Evolutionary conservation across 495 filamentous ascomycete species (phyloP), one percentile per base, ranked within the genome.

Genomic region (Penicillium daleae): DNA sequence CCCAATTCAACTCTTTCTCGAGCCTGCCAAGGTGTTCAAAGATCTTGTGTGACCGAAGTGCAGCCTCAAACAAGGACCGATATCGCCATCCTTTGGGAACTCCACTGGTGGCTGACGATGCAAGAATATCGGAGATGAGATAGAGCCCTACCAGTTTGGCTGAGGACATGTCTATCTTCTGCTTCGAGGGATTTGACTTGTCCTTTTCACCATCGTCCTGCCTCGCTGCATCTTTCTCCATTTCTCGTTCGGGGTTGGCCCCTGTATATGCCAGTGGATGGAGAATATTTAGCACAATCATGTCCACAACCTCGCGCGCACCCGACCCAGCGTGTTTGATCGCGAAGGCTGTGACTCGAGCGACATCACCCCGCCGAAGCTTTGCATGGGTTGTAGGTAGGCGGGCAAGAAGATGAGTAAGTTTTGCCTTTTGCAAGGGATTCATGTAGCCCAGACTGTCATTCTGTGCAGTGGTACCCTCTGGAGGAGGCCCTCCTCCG

Each of bases 81-180:
- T 95, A 98, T 44, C 92, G 87, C 92, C 92, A 98, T 6, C 92
- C 92, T 70, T 94, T 90, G 1, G 92, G 84, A 35, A 97, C 90
- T 0, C 92, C 92, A 63, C 87, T 89, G 1, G 90, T 92, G 1
- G 91, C 89, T 4, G 90, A 92, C 3, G 92, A 90, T 1, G 90
- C 92, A 31, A 97, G 84, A 57, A 97, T 90, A 72, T 99, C 96
- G 54, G 89, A 92, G 56, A 97, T 86, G 15, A 96, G 76, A 67
- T 95, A 96, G 13, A 99, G 83, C 10, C 85, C 95, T 35, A 97
- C 87, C 0, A 97, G 81, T 61, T 88, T 92, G 3, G 93, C 84
- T 12, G 87, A 76, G 37, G 89, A 92, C 0, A 81, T 84, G 73
- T 97, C 94, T 29, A 83, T 77, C 32, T 72, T 74, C 50, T 78